These are phyloP conservation scores for Naganishia cerealis DNA, from an alignment of 1,284 basidiomycete species.

Conservation along the genomic window DNA sequence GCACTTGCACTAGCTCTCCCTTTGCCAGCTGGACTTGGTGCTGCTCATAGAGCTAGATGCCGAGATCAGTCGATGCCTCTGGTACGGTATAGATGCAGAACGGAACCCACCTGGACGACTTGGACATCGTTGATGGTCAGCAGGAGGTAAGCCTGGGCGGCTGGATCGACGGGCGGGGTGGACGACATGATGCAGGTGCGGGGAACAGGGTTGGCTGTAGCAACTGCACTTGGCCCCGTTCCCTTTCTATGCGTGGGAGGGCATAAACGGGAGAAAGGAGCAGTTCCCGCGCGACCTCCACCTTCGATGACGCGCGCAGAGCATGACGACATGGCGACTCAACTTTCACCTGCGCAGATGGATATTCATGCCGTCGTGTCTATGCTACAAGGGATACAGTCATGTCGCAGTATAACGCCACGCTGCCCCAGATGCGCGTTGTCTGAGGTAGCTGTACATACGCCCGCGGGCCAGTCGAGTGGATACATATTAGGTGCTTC, in stretches of 20 bases:
- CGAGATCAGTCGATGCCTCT: conserved; percentile 24
- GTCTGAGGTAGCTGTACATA: background rate
- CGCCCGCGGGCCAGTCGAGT: background rate
- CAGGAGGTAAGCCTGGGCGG: conserved; percentile 43
- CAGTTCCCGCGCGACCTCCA: background rate
- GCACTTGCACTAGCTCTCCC: conserved; percentile 48
- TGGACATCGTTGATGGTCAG: conserved; percentile 45
- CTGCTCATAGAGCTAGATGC: conserved; percentile 44
- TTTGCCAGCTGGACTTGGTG: conserved; percentile 43
- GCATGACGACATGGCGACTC: background rate
- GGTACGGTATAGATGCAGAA: background rate
- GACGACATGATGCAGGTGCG: background rate
- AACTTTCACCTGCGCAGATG: background rate
- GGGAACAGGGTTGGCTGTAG: background rate
- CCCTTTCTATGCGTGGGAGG: too few relatives aligned
- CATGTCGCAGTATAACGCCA: too few relatives aligned
- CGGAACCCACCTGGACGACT: conserved; percentile 44
- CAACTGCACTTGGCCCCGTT: too few relatives aligned
- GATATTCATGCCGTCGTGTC: conserved; percentile 1
- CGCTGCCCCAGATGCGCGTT: background rate
- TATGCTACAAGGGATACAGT: background rate
- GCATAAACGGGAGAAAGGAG: too few relatives aligned
- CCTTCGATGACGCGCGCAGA: background rate
- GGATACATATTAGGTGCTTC: conserved; percentile 18
- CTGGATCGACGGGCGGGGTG: conserved; percentile 16